Percentiles rank a stretch among this genome's conserved stretches.
phyloP scores from a whole-genome alignment of 2,329 filamentous ascomycete species.

The Didymella exigua region DNA sequence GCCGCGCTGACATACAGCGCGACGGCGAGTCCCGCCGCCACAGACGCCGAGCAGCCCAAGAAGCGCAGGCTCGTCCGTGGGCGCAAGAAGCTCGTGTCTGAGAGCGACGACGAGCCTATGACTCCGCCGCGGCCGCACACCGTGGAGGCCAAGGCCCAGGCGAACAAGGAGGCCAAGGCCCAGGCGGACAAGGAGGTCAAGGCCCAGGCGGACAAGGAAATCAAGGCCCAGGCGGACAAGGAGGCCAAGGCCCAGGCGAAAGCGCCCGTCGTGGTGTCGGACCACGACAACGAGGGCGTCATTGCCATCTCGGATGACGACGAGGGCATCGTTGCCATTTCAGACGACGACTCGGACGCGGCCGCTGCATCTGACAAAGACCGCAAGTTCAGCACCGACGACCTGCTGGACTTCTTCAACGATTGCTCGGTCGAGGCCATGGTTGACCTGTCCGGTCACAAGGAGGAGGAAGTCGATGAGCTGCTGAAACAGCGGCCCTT shows the following conservation, averaged over 20 bases:
- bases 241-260: constrained; percentile 9
- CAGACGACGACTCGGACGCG: constrained; percentile 53
- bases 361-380: constrained; percentile 38
- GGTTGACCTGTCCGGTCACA: constrained; percentile 78
- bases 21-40: constrained; percentile 18
- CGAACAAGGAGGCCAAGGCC: too few relatives aligned
- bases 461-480: constrained; percentile 69
- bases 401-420: constrained; percentile 83
- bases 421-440: constrained; percentile 75
- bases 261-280: constrained; percentile 25
- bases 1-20: constrained; percentile 24
- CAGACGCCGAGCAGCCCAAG: constrained; percentile 28
- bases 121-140: constrained; percentile 28
- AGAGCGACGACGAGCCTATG: constrained; percentile 29
- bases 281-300: constrained; percentile 44
- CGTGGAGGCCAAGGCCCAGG: constrained; percentile 12
- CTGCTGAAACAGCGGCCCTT: constrained; percentile 81
- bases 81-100: constrained; percentile 44
- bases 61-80: constrained; percentile 58
- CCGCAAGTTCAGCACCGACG: constrained; percentile 51
- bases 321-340: constrained; percentile 43
- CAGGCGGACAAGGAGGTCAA: too few relatives aligned
- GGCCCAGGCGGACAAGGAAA: too few relatives aligned
- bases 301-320: constrained; percentile 46
- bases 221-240: too few relatives aligned